A percentile compares a stretch with the other conserved stretches of the same genome.
Evolutionary conservation across 345 rosid species (phyloP).

Genomic region (Populus davidiana): DNA sequence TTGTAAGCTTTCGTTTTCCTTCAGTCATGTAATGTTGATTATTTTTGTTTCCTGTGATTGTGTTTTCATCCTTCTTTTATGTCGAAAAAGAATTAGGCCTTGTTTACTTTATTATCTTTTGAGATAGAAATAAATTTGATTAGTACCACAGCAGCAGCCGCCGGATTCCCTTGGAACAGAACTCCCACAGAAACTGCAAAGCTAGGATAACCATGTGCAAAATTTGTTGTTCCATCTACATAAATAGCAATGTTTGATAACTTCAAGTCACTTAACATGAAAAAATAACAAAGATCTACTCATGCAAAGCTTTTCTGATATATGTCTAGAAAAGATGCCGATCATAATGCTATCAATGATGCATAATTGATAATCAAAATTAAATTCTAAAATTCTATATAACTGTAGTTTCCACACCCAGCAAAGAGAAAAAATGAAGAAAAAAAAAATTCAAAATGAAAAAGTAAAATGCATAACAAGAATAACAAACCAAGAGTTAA

Average conservation of each 20-base stretch:
- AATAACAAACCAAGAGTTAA: not conserved
- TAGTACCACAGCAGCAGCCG: slow-evolving; percentile 87
- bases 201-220: slow-evolving; percentile 95
- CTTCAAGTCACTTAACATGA: not conserved
- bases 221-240: slow-evolving; percentile 93
- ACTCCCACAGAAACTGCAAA: slow-evolving; percentile 96
- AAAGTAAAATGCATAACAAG: not conserved
- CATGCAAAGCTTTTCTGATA: not conserved
- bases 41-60: not conserved
- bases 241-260: slow-evolving; percentile 9
- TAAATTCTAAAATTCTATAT: not conserved
- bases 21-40: not conserved
- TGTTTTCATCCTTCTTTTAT: no score
- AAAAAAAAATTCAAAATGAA: not conserved
- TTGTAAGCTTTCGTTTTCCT: slow-evolving; percentile 7
- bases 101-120: not conserved
- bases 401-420: not conserved
- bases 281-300: not conserved
- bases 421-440: not conserved
- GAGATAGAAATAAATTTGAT: not conserved
- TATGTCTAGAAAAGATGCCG: not conserved
- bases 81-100: no score
- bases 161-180: slow-evolving; percentile 75
- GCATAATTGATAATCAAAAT: not conserved
- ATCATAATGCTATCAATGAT: not conserved